phyloP scores from a whole-genome alignment of 2,329 filamentous ascomycete species.

The Neopestalotiopsis sp. region DNA sequence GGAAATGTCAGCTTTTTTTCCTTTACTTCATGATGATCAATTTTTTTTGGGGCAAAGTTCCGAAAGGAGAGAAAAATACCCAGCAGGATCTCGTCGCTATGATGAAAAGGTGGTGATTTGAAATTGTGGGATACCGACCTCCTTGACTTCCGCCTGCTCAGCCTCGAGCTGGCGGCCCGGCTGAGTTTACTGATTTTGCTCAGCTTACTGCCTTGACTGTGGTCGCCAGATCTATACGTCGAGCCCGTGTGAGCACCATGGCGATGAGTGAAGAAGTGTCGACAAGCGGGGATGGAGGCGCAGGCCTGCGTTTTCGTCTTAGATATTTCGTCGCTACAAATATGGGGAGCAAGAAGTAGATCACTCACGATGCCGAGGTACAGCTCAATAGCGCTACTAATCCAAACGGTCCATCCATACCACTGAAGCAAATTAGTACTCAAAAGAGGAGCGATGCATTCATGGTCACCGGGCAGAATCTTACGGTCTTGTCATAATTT shows the following conservation, averaged over 20 bases:
- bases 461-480: background rate
- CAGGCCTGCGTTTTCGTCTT: slow-evolving; percentile 33
- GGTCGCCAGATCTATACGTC: background rate
- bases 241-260: background rate
- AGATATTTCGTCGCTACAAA: background rate
- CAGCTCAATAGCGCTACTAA: slow-evolving; percentile 40
- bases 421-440: slow-evolving; percentile 23
- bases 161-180: too few relatives aligned
- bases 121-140: too few relatives aligned
- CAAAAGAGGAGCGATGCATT: slow-evolving; percentile 29
- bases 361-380: slow-evolving; percentile 42
- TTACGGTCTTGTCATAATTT: slow-evolving; percentile 22
- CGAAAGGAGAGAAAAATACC: too few relatives aligned
- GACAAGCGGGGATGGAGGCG: slow-evolving; percentile 44
- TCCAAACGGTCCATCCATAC: slow-evolving; percentile 38
- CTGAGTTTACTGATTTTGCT: background rate
- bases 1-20: too few relatives aligned
- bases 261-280: slow-evolving; percentile 38
- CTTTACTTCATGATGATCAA: too few relatives aligned
- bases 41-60: too few relatives aligned
- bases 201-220: background rate
- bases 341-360: background rate
- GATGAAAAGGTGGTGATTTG: too few relatives aligned
- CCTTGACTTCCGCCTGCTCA: too few relatives aligned
- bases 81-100: too few relatives aligned